Conservation (phyloP, 352 stramenopile species). For the Globisporangium yorkense region DNA sequence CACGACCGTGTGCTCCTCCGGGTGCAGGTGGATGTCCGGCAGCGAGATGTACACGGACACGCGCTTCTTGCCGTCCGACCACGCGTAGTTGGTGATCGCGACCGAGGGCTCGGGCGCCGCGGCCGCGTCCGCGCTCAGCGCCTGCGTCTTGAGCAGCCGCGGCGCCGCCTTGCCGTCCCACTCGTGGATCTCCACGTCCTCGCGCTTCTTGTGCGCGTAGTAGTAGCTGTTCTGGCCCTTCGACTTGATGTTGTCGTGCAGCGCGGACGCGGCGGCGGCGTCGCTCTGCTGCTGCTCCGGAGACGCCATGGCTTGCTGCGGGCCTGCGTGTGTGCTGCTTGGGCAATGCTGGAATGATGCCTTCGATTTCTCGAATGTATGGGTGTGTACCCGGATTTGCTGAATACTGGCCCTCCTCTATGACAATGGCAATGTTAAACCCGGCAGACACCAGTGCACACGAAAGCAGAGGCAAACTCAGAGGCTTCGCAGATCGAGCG, state of each 20-base stretch:
- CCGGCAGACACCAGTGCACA: no score
- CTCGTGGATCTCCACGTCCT: conserved; percentile 72
- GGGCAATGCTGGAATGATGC: neutral
- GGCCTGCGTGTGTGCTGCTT: no score
- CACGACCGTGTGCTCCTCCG: conserved; percentile 55
- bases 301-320: conserved; percentile 1
- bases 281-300: neutral
- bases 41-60: conserved; percentile 78
- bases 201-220: conserved; percentile 82
- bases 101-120: conserved; percentile 30
- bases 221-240: conserved; percentile 87
- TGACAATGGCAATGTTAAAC: no score
- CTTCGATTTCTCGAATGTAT: neutral
- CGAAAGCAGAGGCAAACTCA: no score
- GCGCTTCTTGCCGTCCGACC: conserved; percentile 74
- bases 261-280: conserved; percentile 29
- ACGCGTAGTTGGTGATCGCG: conserved; percentile 74
- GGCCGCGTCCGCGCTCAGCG: conserved; percentile 17
- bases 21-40: conserved; percentile 47
- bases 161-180: conserved; percentile 77
- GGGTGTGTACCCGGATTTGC: no score
- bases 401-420: no score
- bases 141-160: conserved; percentile 64
- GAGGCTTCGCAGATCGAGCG: no score
- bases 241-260: conserved; percentile 78